Base-by-base conservation (phyloP, 345 rosid genomes). In the Erodium maritimum region DNA sequence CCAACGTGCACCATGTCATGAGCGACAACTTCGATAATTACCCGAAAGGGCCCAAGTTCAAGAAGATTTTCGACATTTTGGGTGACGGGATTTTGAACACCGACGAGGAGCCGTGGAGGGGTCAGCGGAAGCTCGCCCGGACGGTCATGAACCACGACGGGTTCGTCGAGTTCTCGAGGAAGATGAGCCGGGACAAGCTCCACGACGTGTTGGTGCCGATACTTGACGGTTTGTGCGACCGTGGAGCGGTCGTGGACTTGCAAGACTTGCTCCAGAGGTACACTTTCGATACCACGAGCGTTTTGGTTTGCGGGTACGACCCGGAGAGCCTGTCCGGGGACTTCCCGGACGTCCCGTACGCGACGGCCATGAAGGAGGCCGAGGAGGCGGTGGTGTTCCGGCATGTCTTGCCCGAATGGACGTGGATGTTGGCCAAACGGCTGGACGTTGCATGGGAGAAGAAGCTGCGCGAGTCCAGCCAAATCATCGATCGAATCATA, bases 41-140 rank as follows among this genome's bases (percentile, higher is more conserved):
- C 62, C 90, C 80, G 0, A 86, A 70, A 72, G 86, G 88, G 0
- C 17, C 71, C 2, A 72, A 76, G 12, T 78, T 72, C 72, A 73
- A 61, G 67, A 67, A 69, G 61, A 57, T 75, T 0, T 81, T 81
- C 17, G 81, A 84, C 17, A 50, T 78, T 21, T 66, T 86, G 37
- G 84, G 93, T 24, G 72, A 80, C 33, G 86, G 86, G 17, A 79
- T 85, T 57, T 79, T 82, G 73, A 75, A 75, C 5, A 57, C 71
- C 0, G 87, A 82, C 64, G 62, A 50, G 0, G 87, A 73, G 34
- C n/a, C 61, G 45, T 80, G 93, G 87, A 72, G 60, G 56, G 65
- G 54, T 55, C 79, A 75, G 19, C 73, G 93, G 66, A 79, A 69
- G 18, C 60, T 65, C 18, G 62, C 75, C 58, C 72, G 56, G 57